Evolutionary conservation across 2,329 filamentous ascomycete species (phyloP).

Genomic region (Exophiala bonariae): DNA sequence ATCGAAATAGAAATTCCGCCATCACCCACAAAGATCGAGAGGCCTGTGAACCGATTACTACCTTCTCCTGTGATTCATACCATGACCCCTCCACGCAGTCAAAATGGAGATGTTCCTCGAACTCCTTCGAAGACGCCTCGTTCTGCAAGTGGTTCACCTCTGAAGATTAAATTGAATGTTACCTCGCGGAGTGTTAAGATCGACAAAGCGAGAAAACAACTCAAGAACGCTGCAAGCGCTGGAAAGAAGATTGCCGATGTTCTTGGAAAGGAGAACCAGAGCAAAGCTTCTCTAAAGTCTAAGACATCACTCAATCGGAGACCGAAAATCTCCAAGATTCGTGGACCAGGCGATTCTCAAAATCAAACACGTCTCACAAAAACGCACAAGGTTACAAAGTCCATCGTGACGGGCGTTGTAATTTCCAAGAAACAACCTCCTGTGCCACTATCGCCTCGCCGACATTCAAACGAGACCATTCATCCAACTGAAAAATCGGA

Average conservation of each 20-base stretch:
- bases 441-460: slow-evolving; percentile 21
- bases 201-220: slow-evolving; percentile 26
- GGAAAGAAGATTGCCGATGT: slow-evolving; percentile 25
- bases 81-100: slow-evolving; percentile 44
- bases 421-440: slow-evolving; percentile 17
- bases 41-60: slow-evolving; percentile 7
- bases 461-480: slow-evolving; percentile 18
- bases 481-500: slow-evolving; percentile 11
- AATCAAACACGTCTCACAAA: slow-evolving; percentile 12
- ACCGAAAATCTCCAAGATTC: slow-evolving; percentile 15
- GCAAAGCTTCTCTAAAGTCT: slow-evolving; percentile 12
- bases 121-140: background rate
- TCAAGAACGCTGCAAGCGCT: slow-evolving; percentile 27
- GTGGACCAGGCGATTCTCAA: slow-evolving; percentile 10
- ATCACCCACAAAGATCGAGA: slow-evolving; percentile 38
- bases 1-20: slow-evolving; percentile 39
- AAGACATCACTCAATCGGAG: slow-evolving; percentile 22
- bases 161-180: slow-evolving; percentile 20
- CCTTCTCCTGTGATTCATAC: slow-evolving; percentile 11
- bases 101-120: slow-evolving; percentile 25
- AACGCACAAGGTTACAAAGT: slow-evolving; percentile 22
- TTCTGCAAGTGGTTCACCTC: slow-evolving; percentile 8
- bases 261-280: slow-evolving; percentile 25
- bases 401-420: slow-evolving; percentile 8
- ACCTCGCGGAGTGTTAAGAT: slow-evolving; percentile 17